Conservation (phyloP, 2,329 filamentous ascomycete species). For the Botrytis pseudocinerea region DNA sequence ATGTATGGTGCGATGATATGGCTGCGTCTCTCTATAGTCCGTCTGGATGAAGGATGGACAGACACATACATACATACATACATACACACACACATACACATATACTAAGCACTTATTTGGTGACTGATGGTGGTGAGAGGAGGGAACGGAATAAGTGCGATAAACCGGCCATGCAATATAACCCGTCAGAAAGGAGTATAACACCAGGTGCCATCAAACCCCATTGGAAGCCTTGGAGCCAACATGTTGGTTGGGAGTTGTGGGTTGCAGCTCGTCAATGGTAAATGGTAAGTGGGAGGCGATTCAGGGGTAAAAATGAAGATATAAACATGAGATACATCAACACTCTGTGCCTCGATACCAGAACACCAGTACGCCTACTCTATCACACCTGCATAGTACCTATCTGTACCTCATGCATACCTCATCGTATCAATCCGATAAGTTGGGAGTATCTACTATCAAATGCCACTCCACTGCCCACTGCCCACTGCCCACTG, state of each 20-base stretch:
- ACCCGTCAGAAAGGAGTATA: no score
- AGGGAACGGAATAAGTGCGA: no score
- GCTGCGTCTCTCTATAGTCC: no score
- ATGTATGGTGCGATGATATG: neutral
- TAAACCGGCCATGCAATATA: no score
- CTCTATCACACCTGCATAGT: neutral
- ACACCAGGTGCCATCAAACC: no score
- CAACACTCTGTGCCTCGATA: neutral
- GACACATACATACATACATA: no score
- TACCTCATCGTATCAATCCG: neutral
- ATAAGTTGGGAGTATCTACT: neutral
- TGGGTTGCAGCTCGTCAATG: neutral
- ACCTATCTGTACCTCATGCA: neutral
- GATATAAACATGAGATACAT: neutral
- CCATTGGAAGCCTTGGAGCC: neutral
- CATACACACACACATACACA: no score
- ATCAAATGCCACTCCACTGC: neutral
- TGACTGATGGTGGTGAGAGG: no score
- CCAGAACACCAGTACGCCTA: neutral
- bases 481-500: neutral
- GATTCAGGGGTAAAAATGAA: neutral
- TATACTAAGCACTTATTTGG: no score
- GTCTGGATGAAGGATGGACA: no score
- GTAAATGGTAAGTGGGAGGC: neutral
- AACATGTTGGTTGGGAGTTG: neutral